phyloP scores from a whole-genome alignment of 345 rosid genomes.

The Citrus cavaleriei region DNA sequence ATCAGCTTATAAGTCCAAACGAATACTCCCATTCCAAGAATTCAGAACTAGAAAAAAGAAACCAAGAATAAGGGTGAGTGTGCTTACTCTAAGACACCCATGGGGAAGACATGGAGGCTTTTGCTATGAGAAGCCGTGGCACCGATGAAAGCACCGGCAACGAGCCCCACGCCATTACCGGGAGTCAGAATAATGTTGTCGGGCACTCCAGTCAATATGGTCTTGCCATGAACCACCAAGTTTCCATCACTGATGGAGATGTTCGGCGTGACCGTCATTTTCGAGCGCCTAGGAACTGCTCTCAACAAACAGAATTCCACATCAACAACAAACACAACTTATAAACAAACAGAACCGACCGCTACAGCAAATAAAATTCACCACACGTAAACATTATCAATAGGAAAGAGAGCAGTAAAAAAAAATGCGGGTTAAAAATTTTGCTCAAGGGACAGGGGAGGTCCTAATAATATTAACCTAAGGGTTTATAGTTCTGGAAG shows the following conservation, averaged over 20 bases:
- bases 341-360: not conserved
- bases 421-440: not conserved
- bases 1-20: not conserved
- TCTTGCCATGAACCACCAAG: slow-evolving; percentile 93
- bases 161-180: slow-evolving; percentile 56
- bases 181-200: slow-evolving; percentile 78
- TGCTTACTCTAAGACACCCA: slow-evolving; percentile 79
- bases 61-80: not conserved
- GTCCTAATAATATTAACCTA: slow-evolving; percentile 9
- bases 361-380: not conserved
- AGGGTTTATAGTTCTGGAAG: slow-evolving; percentile 13
- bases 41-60: not conserved
- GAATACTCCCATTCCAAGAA: not conserved
- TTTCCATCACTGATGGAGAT: slow-evolving; percentile 74
- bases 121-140: slow-evolving; percentile 75
- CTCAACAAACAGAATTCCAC: not conserved
- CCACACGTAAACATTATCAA: not conserved
- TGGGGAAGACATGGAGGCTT: slow-evolving; percentile 90
- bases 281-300: slow-evolving; percentile 23
- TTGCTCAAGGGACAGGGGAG: not conserved
- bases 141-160: slow-evolving; percentile 80
- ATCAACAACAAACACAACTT: not conserved
- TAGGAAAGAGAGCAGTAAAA: not conserved
- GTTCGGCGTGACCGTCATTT: slow-evolving; percentile 78
- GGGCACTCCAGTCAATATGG: slow-evolving; percentile 80